phyloP scores from a whole-genome alignment of 352 stramenopile species.

The Phytophthora nicotianae region DNA sequence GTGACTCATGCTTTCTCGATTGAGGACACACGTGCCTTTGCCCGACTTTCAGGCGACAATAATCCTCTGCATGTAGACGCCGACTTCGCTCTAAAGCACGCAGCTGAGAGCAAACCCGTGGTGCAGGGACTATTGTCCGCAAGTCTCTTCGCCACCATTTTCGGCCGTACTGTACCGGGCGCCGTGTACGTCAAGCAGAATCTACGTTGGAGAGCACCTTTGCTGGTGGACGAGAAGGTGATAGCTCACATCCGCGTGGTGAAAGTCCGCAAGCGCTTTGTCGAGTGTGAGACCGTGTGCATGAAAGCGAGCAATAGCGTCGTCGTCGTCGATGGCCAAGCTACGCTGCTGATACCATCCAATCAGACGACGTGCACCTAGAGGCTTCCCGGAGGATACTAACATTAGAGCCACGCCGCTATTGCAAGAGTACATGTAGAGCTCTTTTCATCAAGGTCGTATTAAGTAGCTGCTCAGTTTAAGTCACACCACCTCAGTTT shows the following conservation, averaged over 20 bases:
- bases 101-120: conserved; percentile 44
- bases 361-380: conserved; percentile 7
- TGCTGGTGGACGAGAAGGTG: conserved; percentile 70
- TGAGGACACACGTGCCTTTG: conserved; percentile 67
- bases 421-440: background rate
- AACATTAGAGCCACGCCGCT: no score
- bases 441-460: conserved; percentile 8
- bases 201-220: conserved; percentile 64
- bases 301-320: conserved; percentile 49
- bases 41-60: conserved; percentile 64
- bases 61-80: conserved; percentile 83
- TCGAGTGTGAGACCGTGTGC: conserved; percentile 77
- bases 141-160: conserved; percentile 86
- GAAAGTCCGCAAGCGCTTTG: conserved; percentile 64
- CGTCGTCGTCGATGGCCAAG: conserved; percentile 69
- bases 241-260: conserved; percentile 66
- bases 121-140: conserved; percentile 84
- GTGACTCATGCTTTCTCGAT: conserved; percentile 69
- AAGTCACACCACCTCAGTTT: conserved; percentile 9
- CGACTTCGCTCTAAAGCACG: conserved; percentile 33
- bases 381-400: background rate
- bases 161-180: conserved; percentile 70
- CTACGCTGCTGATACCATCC: conserved; percentile 62
- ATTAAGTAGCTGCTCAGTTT: conserved; percentile 26
- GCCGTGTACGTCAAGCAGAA: conserved; percentile 79